phyloP scores from a whole-genome alignment of 2,329 filamentous ascomycete genomes.

The Pseudogymnoascus sp. region DNA sequence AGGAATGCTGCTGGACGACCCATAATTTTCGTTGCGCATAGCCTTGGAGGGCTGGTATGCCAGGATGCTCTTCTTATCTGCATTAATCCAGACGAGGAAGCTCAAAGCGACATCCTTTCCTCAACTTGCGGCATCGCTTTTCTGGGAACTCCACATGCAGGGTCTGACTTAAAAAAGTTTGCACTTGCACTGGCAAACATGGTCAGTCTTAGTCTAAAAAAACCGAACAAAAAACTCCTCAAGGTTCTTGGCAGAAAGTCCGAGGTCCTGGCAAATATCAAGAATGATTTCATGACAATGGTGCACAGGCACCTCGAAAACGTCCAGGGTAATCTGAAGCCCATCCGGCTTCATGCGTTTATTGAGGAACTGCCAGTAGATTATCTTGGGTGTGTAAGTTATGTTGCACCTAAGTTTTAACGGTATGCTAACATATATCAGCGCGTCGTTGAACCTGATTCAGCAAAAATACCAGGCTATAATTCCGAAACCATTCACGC shows the following conservation, averaged over 20 bases:
- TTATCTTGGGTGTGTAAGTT: slow-evolving; percentile 16
- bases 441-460: slow-evolving; percentile 26
- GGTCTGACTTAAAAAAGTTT: slow-evolving; percentile 30
- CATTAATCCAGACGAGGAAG: slow-evolving; percentile 25
- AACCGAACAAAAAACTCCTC: slow-evolving; percentile 28
- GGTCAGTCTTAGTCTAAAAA: slow-evolving; percentile 28
- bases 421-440: neutral
- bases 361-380: slow-evolving; percentile 30
- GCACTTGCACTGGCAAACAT: slow-evolving; percentile 23
- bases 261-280: slow-evolving; percentile 23
- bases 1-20: slow-evolving; percentile 9
- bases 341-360: slow-evolving; percentile 29
- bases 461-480: slow-evolving; percentile 28
- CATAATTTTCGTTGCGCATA: slow-evolving; percentile 34
- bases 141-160: slow-evolving; percentile 34
- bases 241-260: slow-evolving; percentile 24
- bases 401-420: neutral
- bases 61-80: slow-evolving; percentile 32
- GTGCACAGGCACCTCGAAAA: slow-evolving; percentile 12
- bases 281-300: slow-evolving; percentile 25
- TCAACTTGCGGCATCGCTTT: slow-evolving; percentile 29
- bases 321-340: slow-evolving; percentile 12
- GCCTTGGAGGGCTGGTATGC: slow-evolving; percentile 35
- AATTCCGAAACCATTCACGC: slow-evolving; percentile 25
- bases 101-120: slow-evolving; percentile 27